phyloP scores from a whole-genome alignment of 768 basidiomycete species.

The Kwoniella bestiolae region DNA sequence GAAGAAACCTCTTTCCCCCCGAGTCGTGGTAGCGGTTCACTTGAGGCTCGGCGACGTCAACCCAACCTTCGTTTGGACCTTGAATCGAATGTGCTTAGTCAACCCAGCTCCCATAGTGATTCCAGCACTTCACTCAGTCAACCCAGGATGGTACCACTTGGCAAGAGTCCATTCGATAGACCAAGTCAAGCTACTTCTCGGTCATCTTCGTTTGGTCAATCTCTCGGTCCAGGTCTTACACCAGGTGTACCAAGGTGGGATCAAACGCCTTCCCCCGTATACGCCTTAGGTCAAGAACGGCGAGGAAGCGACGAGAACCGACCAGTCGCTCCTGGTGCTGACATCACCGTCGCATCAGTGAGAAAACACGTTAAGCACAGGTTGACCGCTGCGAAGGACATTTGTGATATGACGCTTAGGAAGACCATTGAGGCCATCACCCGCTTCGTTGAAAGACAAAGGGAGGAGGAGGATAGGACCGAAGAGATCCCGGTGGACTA shows the following conservation, averaged over 20 bases:
- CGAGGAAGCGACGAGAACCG: slow-evolving; percentile 26
- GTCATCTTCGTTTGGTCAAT: slow-evolving; percentile 41
- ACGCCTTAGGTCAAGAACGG: slow-evolving; percentile 36
- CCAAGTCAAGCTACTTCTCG: slow-evolving; percentile 37
- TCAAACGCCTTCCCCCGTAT: slow-evolving; percentile 55
- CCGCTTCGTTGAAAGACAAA: slow-evolving; percentile 87
- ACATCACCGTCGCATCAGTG: slow-evolving; percentile 59
- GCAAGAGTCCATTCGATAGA: slow-evolving; percentile 12
- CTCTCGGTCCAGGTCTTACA: slow-evolving; percentile 45
- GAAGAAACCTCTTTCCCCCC: slow-evolving; percentile 31
- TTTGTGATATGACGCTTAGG: slow-evolving; percentile 94
- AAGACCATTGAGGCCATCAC: slow-evolving; percentile 94
- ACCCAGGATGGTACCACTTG: slow-evolving; percentile 25
- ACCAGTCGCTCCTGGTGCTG: slow-evolving; percentile 40
- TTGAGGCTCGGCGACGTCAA: slow-evolving; percentile 54
- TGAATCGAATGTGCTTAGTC: slow-evolving; percentile 40
- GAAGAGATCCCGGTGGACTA: slow-evolving; percentile 36
- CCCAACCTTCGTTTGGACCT: slow-evolving; percentile 54
- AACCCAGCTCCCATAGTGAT: slow-evolving; percentile 21
- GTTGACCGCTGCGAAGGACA: slow-evolving; percentile 89
- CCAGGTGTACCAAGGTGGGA: slow-evolving; percentile 52
- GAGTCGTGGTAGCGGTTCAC: slow-evolving; percentile 31
- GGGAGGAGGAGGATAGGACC: slow-evolving; percentile 55
- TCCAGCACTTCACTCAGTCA: slow-evolving; percentile 16
- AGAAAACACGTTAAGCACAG: slow-evolving; percentile 90